Percentiles rank a stretch among this genome's conserved stretches.
phyloP scores from a whole-genome alignment of 2,329 filamentous ascomycete genomes.

The Clarireedia homoeocarpa region DNA sequence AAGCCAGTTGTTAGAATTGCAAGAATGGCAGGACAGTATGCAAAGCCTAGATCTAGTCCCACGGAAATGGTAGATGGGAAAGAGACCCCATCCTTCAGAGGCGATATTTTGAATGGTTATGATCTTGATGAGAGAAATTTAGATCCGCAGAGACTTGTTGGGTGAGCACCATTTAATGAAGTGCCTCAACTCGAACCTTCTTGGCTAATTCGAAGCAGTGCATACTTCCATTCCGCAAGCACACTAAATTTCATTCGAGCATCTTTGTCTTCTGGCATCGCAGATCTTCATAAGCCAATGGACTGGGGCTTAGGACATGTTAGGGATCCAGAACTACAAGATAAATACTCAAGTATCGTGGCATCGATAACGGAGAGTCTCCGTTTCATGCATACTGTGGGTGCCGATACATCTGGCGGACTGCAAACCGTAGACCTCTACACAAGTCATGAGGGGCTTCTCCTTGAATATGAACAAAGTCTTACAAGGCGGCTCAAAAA shows the following conservation, averaged over 20 bases:
- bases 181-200: background rate
- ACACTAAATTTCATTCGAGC: conserved; percentile 90
- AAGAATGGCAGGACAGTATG: conserved; percentile 95
- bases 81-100: conserved; percentile 82
- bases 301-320: conserved; percentile 96
- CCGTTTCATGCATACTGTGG: conserved; percentile 89
- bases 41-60: conserved; percentile 86
- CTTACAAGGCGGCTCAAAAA: conserved; percentile 70
- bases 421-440: conserved; percentile 90
- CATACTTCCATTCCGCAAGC: conserved; percentile 92
- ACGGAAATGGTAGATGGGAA: conserved; percentile 74
- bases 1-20: conserved; percentile 88
- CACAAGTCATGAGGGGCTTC: conserved; percentile 89
- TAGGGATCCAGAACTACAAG: conserved; percentile 70
- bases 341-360: conserved; percentile 80
- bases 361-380: conserved; percentile 82
- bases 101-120: conserved; percentile 92
- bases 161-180: conserved; percentile 33
- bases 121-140: conserved; percentile 66
- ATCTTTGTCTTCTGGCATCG: conserved; percentile 77
- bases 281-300: conserved; percentile 85
- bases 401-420: conserved; percentile 75
- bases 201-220: conserved; percentile 38
- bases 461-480: conserved; percentile 89
- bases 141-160: conserved; percentile 76